Evolutionary conservation across 495 filamentous ascomycete species (phyloP).

Genomic region (Baudoinia panamericana): DNA sequence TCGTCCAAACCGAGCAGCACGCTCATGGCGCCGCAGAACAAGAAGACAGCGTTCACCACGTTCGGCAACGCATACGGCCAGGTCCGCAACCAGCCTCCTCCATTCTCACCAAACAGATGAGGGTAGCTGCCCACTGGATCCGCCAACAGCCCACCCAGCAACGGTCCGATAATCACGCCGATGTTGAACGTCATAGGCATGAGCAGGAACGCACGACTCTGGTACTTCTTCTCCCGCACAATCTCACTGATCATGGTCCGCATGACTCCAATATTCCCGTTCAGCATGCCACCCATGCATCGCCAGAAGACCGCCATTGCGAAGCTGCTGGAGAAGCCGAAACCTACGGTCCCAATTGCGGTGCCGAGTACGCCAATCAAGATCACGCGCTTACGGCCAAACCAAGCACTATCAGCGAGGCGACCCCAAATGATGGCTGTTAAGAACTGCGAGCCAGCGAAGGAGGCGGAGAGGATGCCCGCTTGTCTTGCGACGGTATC

Average conservation of each 20-base stretch:
- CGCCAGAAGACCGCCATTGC: constrained; percentile 61
- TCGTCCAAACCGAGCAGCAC: constrained; percentile 59
- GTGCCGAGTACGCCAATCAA: constrained; percentile 64
- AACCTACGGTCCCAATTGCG: constrained; percentile 58
- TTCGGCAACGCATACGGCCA: constrained; percentile 70
- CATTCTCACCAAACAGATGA: constrained; percentile 47
- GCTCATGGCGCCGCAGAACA: constrained; percentile 40
- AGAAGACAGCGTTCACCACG: constrained; percentile 54
- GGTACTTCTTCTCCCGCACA: constrained; percentile 53
- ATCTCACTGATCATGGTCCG: constrained; percentile 73
- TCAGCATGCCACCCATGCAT: constrained; percentile 55
- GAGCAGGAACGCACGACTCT: constrained; percentile 65
- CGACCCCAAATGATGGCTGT: constrained; percentile 80
- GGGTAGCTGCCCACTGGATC: constrained; percentile 57
- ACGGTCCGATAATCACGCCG: constrained; percentile 61
- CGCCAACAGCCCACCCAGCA: constrained; percentile 57
- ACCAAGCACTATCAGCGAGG: constrained; percentile 53
- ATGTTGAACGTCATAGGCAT: constrained; percentile 73
- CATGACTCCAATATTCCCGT: constrained; percentile 71
- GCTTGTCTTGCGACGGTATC: constrained; percentile 56
- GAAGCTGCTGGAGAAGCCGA: constrained; percentile 64
- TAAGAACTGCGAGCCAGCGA: constrained; percentile 70
- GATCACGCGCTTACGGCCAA: constrained; percentile 64
- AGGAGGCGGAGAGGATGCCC: constrained; percentile 64
- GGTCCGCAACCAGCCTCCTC: constrained; percentile 50